Base-by-base conservation (phyloP, 1,139 yeast genomes). In the Nakaseomyces sp. region DNA sequence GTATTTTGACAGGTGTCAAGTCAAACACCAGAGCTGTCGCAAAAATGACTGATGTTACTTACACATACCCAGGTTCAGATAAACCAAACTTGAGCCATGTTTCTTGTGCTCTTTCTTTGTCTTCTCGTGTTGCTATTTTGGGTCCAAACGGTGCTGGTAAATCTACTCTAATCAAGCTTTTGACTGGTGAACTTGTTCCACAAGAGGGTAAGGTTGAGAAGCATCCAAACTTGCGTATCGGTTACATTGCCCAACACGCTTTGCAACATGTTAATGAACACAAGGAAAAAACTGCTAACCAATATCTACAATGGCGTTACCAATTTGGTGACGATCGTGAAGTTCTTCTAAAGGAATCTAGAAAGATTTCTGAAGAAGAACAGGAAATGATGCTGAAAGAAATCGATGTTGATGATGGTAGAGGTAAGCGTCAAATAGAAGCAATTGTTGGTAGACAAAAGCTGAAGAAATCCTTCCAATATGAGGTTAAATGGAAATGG, bases 101-200 rank as follows among this genome's bases (percentile, higher is more conserved):
- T 42, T 81, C 95, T 3, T 86, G 95, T 67, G 83, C 95, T 12
- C 74, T 91, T 50, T 84, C 95, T 1, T 72, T 91, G 51, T 85
- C 95, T 15, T 89, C 97, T 36, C 83, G 98, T 70, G 96, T 91
- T 52, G 98, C 97, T 39, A 81, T 91, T 59, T 70, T 91, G 50
- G 98, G 98, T 45, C 97, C 98, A 51, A 91, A 91, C 65, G 98
- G 98, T 74, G 98, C 98, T 46, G 98, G 98, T 71, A 91, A 91
- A 66, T 87, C 96, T 6, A 91, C 98, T 16, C 74, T 91, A 60
- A 91, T 91, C 68, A 91, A 91, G 67, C 72, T 89, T 44, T 74
- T 91, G 57, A 91, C 97, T 10, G 98, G 86, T 51, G 98, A 91
- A 67, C 72, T 87, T 50, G 75, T 85, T 44, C 96, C 98, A 24